Conservation (phyloP, 164 flowering plant genomes). For the Echeveria elegans region DNA sequence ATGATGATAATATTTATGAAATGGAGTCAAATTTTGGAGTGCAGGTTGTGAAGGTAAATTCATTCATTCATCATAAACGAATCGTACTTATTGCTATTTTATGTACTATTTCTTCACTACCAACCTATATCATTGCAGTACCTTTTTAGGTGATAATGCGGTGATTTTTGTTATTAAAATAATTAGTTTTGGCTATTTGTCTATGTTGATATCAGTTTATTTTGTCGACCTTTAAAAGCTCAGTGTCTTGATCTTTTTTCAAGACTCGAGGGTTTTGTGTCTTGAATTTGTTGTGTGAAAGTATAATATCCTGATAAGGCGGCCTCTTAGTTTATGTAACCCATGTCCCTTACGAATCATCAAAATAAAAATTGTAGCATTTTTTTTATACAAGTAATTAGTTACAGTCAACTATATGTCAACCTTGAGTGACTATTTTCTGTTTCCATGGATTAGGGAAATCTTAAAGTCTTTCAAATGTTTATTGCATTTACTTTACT, state of each 20-base stretch:
- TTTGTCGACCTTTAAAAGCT: neutral
- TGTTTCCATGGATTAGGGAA: neutral
- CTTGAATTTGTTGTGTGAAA: neutral
- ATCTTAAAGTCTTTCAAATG: neutral
- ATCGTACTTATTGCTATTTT: neutral
- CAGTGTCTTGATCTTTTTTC: no score
- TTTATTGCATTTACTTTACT: neutral
- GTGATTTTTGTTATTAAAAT: no score
- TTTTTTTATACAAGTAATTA: no score
- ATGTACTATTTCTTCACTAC: neutral
- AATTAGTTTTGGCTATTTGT: no score
- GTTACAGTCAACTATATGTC: neutral
- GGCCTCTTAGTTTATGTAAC: neutral
- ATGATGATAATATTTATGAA: slow-evolving; percentile 62
- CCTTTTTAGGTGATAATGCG: no score
- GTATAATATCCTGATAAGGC: neutral
- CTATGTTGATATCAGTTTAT: neutral
- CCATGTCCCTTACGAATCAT: no score
- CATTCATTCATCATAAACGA: neutral
- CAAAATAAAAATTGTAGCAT: no score
- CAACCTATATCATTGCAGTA: neutral
- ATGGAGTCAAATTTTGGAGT: slow-evolving; percentile 70
- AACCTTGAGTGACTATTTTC: neutral
- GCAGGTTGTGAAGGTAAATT: slow-evolving; percentile 87
- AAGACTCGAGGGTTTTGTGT: neutral